These are phyloP conservation scores for Tausonia pullulans DNA, from an alignment of 1,284 basidiomycete species.

Conservation along the genomic window DNA sequence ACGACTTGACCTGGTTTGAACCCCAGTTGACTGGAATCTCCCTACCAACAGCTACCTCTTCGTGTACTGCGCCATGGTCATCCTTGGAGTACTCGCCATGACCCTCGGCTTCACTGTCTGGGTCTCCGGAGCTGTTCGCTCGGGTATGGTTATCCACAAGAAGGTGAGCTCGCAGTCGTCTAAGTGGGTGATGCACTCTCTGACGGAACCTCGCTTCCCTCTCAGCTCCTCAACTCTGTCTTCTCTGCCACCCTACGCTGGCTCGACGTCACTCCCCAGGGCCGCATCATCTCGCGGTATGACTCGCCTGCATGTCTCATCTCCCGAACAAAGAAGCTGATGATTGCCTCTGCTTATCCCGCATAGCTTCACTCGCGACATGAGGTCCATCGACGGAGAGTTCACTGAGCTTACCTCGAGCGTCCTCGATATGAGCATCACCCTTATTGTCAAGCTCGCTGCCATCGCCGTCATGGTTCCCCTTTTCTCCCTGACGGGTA, in stretches of 20 bases:
- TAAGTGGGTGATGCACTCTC: too few relatives aligned
- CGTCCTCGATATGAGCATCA: constrained; percentile 31
- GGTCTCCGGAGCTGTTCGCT: constrained; percentile 11
- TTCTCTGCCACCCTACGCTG: constrained; percentile 12
- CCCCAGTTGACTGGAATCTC: background rate
- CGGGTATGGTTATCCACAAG: constrained; percentile 15
- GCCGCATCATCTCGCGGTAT: constrained; percentile 43
- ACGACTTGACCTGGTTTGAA: background rate
- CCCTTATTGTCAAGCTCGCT: constrained; percentile 38
- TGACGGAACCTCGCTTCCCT: background rate
- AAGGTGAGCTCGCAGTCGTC: background rate
- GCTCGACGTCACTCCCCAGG: constrained; percentile 34
- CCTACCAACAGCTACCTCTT: constrained; percentile 13
- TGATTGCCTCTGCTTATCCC: too few relatives aligned
- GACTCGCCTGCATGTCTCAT: constrained; percentile 41
- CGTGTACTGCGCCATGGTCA: constrained; percentile 7
- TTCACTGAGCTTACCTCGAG: constrained; percentile 25
- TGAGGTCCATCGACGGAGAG: constrained; percentile 36
- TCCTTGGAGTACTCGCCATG: constrained; percentile 12
- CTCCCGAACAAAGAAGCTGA: too few relatives aligned
- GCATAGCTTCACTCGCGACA: constrained; percentile 32
- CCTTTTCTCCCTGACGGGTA: constrained; percentile 31
- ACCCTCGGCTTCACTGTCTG: constrained; percentile 14
- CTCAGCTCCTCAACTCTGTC: constrained; percentile 10
- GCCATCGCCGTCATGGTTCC: constrained; percentile 44